Conservation (phyloP, 805 yeast species). For the Hanseniaspora hatyaiensis region DNA sequence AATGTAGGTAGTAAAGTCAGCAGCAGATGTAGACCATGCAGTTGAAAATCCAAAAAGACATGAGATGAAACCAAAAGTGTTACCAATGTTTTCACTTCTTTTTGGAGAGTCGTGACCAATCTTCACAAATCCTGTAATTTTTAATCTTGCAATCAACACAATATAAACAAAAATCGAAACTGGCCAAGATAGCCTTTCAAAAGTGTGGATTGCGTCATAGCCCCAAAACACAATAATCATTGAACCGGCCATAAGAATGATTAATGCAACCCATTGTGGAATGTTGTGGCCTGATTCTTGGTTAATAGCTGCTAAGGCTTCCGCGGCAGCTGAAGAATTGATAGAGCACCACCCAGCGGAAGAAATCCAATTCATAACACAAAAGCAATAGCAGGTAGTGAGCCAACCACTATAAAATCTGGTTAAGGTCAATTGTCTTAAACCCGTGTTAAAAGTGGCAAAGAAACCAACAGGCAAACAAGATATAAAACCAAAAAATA, state of each 20-base stretch:
- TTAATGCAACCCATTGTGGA: constrained; percentile 86
- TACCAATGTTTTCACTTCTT: constrained; percentile 66
- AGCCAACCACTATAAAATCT: constrained; percentile 65
- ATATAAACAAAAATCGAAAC: constrained; percentile 65
- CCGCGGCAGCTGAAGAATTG: constrained; percentile 81
- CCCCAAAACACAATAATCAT: constrained; percentile 71
- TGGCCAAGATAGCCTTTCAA: constrained; percentile 80
- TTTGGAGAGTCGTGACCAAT: constrained; percentile 44
- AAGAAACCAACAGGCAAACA: constrained; percentile 67
- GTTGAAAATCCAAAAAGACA: constrained; percentile 79
- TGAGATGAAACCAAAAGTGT: constrained; percentile 71
- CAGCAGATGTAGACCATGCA: constrained; percentile 89
- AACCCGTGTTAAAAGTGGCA: constrained; percentile 77
- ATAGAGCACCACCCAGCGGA: constrained; percentile 95
- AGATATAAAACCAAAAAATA: constrained; percentile 67
- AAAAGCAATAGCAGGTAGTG: constrained; percentile 64
- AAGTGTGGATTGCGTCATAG: constrained; percentile 64
- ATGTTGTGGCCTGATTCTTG: constrained; percentile 32
- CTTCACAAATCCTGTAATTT: constrained; percentile 48
- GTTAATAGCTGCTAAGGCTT: constrained; percentile 66
- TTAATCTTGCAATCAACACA: constrained; percentile 65
- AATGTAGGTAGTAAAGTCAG: constrained; percentile 86
- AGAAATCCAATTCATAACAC: constrained; percentile 65
- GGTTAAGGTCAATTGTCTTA: constrained; percentile 77
- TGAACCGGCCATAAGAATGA: constrained; percentile 57